Conservation (phyloP, 2,329 filamentous ascomycete species). For the Mycocentrospora acerina region DNA sequence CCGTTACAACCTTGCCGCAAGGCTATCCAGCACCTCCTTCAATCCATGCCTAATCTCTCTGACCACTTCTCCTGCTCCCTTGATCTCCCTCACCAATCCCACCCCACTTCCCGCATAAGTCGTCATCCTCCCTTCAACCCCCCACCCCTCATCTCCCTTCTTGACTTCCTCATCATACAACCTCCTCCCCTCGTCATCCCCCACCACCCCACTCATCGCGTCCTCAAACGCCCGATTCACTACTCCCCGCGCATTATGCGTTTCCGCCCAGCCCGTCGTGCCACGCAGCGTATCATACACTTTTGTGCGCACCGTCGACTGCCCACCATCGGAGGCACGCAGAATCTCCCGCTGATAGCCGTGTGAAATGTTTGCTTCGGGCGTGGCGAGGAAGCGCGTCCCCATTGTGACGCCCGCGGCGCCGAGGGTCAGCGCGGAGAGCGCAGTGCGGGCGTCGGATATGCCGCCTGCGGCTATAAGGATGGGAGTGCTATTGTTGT, state of each 20-base stretch:
- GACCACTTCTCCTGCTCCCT: constrained; percentile 56
- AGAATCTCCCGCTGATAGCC: constrained; percentile 54
- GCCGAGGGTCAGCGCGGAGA: constrained; percentile 58
- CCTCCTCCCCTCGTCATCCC: constrained; percentile 47
- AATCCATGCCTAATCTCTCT: constrained; percentile 48
- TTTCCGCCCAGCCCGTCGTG: constrained; percentile 59
- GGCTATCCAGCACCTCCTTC: constrained; percentile 27
- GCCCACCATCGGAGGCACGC: constrained; percentile 52
- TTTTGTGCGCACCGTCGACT: constrained; percentile 52
- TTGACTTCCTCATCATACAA: constrained; percentile 52
- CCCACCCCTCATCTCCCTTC: constrained; percentile 57
- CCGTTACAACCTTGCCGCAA: background rate
- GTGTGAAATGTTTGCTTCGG: constrained; percentile 49
- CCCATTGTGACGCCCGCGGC: constrained; percentile 60
- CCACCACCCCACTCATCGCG: constrained; percentile 43
- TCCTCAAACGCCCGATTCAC: constrained; percentile 56
- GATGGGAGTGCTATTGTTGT: constrained; percentile 22
- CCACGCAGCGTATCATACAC: constrained; percentile 58
- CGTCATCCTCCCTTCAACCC: constrained; percentile 53
- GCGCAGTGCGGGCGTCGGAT: constrained; percentile 56
- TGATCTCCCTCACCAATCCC: constrained; percentile 56
- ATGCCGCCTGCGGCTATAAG: constrained; percentile 64
- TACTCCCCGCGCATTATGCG: constrained; percentile 60
- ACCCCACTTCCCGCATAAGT: constrained; percentile 65
- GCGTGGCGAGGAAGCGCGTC: constrained; percentile 61